Conservation (phyloP, 2,329 filamentous ascomycete species). For the Botrytis fragariae region DNA sequence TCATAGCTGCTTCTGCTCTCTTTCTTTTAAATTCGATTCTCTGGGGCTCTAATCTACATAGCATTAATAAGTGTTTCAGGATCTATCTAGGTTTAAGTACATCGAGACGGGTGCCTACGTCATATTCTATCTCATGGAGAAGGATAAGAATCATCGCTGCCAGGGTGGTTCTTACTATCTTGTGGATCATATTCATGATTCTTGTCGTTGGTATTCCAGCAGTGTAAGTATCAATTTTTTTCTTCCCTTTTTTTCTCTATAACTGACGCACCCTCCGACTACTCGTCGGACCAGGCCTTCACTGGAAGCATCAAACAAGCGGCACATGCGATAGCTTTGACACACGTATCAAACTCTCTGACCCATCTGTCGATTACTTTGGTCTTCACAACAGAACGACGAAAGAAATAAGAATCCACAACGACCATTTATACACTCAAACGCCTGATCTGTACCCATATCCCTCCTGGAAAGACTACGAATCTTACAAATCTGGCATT, state of each 20-base stretch:
- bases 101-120: neutral
- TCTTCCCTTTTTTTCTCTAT: too few species aligned
- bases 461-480: neutral
- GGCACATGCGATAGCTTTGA: slow-evolving; percentile 3
- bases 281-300: neutral
- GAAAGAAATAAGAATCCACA: rapidly evolving
- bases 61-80: neutral
- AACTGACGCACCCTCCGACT: neutral
- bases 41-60: neutral
- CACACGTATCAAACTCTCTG: neutral
- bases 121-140: neutral
- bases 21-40: neutral
- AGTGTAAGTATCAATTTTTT: neutral
- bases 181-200: neutral
- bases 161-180: neutral
- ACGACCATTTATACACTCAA: neutral
- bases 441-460: neutral
- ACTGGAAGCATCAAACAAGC: neutral
- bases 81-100: neutral
- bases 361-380: neutral
- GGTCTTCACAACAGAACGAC: neutral
- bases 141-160: neutral
- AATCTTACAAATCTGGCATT: neutral
- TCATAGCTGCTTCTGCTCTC: neutral
- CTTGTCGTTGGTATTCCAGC: neutral